Evolutionary conservation across 176 grass and related monocot species (phyloP).

Genomic region (Eleusine indica): DNA sequence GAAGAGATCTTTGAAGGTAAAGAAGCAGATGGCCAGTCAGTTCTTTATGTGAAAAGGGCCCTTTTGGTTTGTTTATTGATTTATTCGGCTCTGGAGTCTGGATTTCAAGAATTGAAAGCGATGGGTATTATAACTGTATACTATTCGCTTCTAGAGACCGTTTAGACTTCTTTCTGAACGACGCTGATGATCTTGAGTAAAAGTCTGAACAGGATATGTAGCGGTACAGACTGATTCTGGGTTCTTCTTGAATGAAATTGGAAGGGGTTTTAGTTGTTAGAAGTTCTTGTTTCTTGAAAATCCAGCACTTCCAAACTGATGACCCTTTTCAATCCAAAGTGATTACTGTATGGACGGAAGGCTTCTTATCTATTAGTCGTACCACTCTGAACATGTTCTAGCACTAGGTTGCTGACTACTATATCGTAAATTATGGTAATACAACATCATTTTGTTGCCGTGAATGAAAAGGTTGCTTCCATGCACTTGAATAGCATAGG

Average conservation of each 20-base stretch:
- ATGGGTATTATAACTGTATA: slow-evolving; percentile 8
- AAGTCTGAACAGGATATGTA: not conserved
- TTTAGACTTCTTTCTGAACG: not conserved
- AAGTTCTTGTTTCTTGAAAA: not conserved
- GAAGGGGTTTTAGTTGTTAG: not conserved
- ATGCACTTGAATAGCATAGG: slow-evolving; percentile 9
- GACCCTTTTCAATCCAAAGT: not conserved
- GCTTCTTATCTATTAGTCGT: not conserved
- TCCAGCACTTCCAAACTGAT: not conserved
- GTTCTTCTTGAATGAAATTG: not conserved
- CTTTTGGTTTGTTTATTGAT: slow-evolving; percentile 40
- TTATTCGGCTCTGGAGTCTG: not conserved
- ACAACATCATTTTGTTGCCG: not conserved
- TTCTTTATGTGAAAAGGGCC: slow-evolving; percentile 37
- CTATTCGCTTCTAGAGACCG: slow-evolving; percentile 20
- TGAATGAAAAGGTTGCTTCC: slow-evolving; percentile 30
- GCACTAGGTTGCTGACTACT: not conserved
- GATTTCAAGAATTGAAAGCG: slow-evolving; percentile 14
- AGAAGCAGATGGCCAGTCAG: slow-evolving; percentile 19
- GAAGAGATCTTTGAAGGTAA: slow-evolving; percentile 6
- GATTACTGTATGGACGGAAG: not conserved
- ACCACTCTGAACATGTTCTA: not conserved
- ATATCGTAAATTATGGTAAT: not conserved
- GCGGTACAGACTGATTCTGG: not conserved
- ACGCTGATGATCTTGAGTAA: slow-evolving; percentile 1